phyloP scores from a whole-genome alignment of 345 rosid species.

The Brassica napus region DNA sequence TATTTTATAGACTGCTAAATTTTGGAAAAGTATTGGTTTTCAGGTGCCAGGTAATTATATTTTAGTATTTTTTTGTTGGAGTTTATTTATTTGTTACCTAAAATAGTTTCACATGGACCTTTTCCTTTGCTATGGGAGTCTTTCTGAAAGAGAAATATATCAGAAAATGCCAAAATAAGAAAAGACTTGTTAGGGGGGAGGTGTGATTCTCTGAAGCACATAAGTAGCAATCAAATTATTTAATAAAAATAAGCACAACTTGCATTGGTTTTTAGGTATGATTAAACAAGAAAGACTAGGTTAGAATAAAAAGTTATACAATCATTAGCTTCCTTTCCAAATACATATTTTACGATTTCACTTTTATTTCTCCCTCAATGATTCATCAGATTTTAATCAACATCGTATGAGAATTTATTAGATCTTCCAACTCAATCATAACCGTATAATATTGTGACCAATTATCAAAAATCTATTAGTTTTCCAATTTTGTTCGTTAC shows the following conservation, averaged over 20 bases:
- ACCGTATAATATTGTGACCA: neutral
- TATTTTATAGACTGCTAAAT: neutral
- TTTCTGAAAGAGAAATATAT: neutral
- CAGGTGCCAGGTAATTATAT: slow-evolving; percentile 14
- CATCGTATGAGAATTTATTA: neutral
- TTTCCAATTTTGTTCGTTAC: neutral
- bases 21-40: neutral
- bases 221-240: slow-evolving; percentile 31
- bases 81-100: slow-evolving; percentile 7
- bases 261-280: slow-evolving; percentile 14
- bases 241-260: neutral
- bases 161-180: slow-evolving; percentile 36
- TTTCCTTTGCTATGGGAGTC: slow-evolving; percentile 36
- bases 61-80: neutral
- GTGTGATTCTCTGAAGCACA: slow-evolving; percentile 32
- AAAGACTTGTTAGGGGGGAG: slow-evolving; percentile 41
- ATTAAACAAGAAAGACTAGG: neutral
- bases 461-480: neutral
- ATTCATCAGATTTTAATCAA: slow-evolving; percentile 8
- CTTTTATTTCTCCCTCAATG: slow-evolving; percentile 4
- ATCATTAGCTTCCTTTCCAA: slow-evolving; percentile 16
- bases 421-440: slow-evolving; percentile 17
- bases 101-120: slow-evolving; percentile 35
- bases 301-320: slow-evolving; percentile 6
- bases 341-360: slow-evolving; percentile 6